These are phyloP conservation scores for Xylaria sp. DNA, from an alignment of 2,329 filamentous ascomycete species.

Conservation along the genomic window DNA sequence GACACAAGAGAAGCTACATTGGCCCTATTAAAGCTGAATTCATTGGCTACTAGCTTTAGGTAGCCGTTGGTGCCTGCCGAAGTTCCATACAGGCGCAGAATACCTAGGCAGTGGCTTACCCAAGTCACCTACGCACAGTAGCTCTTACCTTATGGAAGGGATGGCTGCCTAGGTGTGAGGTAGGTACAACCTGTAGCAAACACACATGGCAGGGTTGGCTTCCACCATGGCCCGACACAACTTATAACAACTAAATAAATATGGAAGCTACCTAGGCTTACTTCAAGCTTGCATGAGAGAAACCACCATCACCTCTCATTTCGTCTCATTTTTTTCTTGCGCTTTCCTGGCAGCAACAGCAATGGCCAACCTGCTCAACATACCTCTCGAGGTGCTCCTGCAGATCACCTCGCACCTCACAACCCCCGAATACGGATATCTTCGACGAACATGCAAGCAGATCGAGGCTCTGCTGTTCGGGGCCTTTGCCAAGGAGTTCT, in stretches of 20 bases:
- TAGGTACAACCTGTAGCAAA: not conserved
- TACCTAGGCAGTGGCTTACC: not conserved
- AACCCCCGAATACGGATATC: constrained; percentile 64
- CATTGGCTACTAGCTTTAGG: not conserved
- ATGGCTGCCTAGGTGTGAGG: not conserved
- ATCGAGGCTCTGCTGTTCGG: constrained; percentile 66
- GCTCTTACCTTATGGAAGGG: not conserved
- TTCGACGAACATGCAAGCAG: constrained; percentile 66
- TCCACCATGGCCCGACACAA: not conserved
- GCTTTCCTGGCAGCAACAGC: not conserved
- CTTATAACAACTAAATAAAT: not conserved
- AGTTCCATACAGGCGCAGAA: not conserved
- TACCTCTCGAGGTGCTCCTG: constrained; percentile 70
- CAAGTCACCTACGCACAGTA: not conserved
- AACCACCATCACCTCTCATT: too few relatives aligned
- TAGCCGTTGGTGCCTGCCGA: not conserved
- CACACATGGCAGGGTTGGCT: too few relatives aligned
- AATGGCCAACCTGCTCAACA: constrained; percentile 43
- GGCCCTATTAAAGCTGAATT: not conserved
- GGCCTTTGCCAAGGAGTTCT: constrained; percentile 71
- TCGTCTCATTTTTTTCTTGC: too few relatives aligned
- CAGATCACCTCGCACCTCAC: constrained; percentile 64
- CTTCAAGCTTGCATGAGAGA: too few relatives aligned
- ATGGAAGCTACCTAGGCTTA: not conserved
- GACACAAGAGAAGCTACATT: too few relatives aligned